Percentiles rank a stretch among this genome's conserved stretches.
Evolutionary conservation across 1,284 basidiomycete genomes (phyloP).

Genomic region (Rhodotorula glutinis): DNA sequence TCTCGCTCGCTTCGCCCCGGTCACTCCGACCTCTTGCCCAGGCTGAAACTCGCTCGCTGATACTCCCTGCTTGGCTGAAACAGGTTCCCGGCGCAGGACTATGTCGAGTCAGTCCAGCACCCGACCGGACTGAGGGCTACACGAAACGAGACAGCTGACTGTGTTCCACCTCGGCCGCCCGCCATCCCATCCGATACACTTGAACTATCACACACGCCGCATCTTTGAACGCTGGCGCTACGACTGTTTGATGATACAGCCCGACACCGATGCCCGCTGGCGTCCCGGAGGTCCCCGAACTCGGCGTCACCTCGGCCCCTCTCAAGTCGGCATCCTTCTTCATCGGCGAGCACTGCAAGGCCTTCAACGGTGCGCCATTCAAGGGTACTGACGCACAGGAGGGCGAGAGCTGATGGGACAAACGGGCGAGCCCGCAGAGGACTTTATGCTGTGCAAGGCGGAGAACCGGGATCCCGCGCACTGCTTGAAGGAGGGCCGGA

Average conservation of each 20-base stretch:
- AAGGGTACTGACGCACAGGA: no score
- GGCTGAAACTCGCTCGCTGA: background rate
- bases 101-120: slow-evolving; percentile 35
- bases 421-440: slow-evolving; percentile 60
- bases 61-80: no score
- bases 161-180: background rate
- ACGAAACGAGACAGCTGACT: background rate
- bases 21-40: background rate
- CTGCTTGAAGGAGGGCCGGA: slow-evolving; percentile 92
- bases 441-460: slow-evolving; percentile 98
- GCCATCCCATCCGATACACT: background rate
- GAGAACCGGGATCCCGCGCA: slow-evolving; percentile 86
- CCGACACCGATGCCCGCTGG: slow-evolving; percentile 68
- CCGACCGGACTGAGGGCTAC: no score
- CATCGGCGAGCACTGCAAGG: slow-evolving; percentile 91
- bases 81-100: slow-evolving; percentile 39
- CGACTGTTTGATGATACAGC: background rate
- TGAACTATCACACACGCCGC: no score
- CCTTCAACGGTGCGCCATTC: slow-evolving; percentile 86
- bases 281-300: slow-evolving; percentile 80
- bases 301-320: slow-evolving; percentile 88
- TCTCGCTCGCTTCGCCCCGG: background rate
- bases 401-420: no score
- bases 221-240: no score
- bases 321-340: slow-evolving; percentile 97